phyloP scores from a whole-genome alignment of 2,329 filamentous ascomycete genomes.

The Zasmidium cellare region DNA sequence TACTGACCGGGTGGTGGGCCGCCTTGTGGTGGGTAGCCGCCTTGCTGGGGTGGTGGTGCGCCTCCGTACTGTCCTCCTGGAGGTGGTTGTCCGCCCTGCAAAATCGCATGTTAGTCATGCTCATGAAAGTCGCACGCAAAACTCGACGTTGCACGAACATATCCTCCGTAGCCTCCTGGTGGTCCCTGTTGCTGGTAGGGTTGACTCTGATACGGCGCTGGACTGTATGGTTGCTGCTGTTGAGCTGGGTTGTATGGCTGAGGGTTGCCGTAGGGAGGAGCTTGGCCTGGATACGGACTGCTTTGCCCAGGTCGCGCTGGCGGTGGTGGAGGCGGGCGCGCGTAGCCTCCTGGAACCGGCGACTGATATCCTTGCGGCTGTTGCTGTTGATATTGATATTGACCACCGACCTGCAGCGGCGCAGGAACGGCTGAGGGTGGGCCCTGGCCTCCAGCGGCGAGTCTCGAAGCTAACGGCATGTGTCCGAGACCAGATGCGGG shows the following conservation, averaged over 20 bases:
- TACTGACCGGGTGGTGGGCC: slow-evolving; percentile 36
- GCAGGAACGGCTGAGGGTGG: slow-evolving; percentile 43
- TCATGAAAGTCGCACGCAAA: not conserved
- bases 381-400: slow-evolving; percentile 28
- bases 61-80: slow-evolving; percentile 4
- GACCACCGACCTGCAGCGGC: slow-evolving; percentile 39
- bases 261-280: slow-evolving; percentile 11
- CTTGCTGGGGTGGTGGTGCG: slow-evolving; percentile 16
- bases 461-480: slow-evolving; percentile 33
- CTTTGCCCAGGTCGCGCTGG: slow-evolving; percentile 21
- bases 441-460: slow-evolving; percentile 28
- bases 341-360: slow-evolving; percentile 28
- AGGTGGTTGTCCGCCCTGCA: slow-evolving; percentile 24
- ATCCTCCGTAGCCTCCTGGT: slow-evolving; percentile 29
- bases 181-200: slow-evolving; percentile 32
- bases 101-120: slow-evolving; percentile 20
- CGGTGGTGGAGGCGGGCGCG: slow-evolving; percentile 40
- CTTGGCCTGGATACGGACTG: slow-evolving; percentile 29
- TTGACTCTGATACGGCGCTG: slow-evolving; percentile 23
- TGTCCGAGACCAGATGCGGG: slow-evolving; percentile 1
- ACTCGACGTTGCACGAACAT: slow-evolving; percentile 29
- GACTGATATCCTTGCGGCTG: slow-evolving; percentile 32
- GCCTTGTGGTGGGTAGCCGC: slow-evolving; percentile 25
- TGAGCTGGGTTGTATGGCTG: slow-evolving; percentile 21
- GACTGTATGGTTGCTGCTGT: slow-evolving; percentile 20